Percentiles rank a stretch among this genome's conserved stretches.
Evolutionary conservation across 1,139 yeast genomes (phyloP).

Genomic region (Pneumocystis wakefieldiae): DNA sequence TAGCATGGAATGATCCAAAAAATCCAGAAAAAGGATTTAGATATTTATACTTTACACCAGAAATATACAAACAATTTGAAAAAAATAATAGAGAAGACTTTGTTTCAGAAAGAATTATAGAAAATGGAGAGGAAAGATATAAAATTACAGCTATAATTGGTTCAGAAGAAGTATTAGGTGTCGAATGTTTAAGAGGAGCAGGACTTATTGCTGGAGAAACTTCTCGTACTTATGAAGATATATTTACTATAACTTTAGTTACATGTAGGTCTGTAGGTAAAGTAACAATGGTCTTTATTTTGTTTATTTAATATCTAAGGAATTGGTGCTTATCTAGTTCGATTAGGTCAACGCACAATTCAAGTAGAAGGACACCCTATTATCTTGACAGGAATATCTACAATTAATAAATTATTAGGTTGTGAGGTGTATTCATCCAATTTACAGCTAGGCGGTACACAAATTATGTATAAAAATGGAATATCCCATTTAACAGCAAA

Average conservation of each 20-base stretch:
- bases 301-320: not conserved
- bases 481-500: conserved; percentile 91
- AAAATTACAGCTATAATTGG: conserved; percentile 78
- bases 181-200: conserved; percentile 92
- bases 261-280: conserved; percentile 95
- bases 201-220: conserved; percentile 98
- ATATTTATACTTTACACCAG: conserved; percentile 67
- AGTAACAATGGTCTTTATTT: not conserved
- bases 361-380: conserved; percentile 98
- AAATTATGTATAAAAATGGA: conserved; percentile 95
- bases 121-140: conserved; percentile 67
- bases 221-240: conserved; percentile 91
- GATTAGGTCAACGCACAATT: conserved; percentile 96
- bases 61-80: conserved; percentile 45
- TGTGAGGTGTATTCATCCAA: conserved; percentile 94
- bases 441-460: conserved; percentile 96
- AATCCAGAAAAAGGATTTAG: conserved; percentile 76
- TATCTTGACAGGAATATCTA: conserved; percentile 97
- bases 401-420: conserved; percentile 88
- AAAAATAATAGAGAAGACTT: conserved; percentile 47
- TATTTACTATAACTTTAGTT: conserved; percentile 87
- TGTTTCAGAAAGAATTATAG: conserved; percentile 65
- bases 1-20: conserved; percentile 73
- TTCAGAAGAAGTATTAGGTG: conserved; percentile 93
- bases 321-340: conserved; percentile 93